Evolutionary conservation across 2,329 filamentous ascomycete species (phyloP).

Genomic region (Arthrobotrys pseudoclavata): DNA sequence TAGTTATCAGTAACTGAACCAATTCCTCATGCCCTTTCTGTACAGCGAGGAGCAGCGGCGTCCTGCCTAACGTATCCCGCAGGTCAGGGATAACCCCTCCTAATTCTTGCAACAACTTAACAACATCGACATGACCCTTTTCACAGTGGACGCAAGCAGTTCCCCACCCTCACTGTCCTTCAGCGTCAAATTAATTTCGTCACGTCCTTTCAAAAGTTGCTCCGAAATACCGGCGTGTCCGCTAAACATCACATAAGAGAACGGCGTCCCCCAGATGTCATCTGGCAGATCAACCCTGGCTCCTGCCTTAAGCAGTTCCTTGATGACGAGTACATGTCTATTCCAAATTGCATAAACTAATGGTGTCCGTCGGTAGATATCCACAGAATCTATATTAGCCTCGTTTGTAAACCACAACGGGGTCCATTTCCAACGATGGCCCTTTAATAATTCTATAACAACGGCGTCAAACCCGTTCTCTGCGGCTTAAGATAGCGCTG

Average conservation of each 20-base stretch:
- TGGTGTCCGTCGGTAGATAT: neutral
- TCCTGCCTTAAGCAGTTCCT: neutral
- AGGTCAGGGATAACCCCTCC: neutral
- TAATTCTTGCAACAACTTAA: neutral
- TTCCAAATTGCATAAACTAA: neutral
- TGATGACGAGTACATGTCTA: neutral
- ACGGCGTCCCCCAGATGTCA: constrained; percentile 6
- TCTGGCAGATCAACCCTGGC: neutral
- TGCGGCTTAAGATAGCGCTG: constrained; percentile 48
- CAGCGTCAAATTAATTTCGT: neutral
- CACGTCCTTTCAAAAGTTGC: neutral
- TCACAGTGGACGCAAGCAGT: neutral
- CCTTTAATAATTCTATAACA: neutral
- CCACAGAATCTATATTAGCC: neutral
- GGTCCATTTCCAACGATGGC: neutral
- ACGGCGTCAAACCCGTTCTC: neutral
- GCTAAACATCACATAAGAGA: constrained; percentile 5
- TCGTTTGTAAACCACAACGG: neutral
- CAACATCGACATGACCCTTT: neutral
- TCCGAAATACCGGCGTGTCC: neutral
- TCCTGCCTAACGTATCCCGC: neutral
- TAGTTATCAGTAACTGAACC: neutral
- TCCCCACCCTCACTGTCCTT: neutral
- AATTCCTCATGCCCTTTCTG: neutral
- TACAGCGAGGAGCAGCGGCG: neutral